Evolutionary conservation across 2,329 filamentous ascomycete genomes (phyloP).

Genomic region (Drechslera avenae): DNA sequence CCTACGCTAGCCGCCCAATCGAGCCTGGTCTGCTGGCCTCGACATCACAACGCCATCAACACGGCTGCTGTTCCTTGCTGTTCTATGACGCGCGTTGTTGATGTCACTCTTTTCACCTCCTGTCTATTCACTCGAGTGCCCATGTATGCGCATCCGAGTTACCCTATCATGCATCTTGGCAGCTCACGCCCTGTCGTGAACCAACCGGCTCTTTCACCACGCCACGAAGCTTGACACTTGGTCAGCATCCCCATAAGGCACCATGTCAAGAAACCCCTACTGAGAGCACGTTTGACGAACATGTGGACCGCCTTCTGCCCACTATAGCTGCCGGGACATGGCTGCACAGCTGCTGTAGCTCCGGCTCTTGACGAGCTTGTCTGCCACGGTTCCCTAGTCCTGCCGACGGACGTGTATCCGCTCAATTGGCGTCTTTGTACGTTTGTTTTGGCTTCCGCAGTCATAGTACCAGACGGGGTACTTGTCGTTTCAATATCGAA

Average conservation of each 20-base stretch:
- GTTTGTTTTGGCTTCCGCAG: no score
- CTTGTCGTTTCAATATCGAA: no score
- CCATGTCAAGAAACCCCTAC: neutral
- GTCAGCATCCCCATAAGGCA: neutral
- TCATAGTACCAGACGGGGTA: no score
- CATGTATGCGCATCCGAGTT: no score
- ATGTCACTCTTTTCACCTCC: neutral
- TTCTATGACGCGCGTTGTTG: neutral
- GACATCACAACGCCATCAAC: neutral
- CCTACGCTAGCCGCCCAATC: no score
- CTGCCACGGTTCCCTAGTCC: neutral
- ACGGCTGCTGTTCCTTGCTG: neutral
- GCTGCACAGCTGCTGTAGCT: neutral
- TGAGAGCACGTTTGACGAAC: neutral
- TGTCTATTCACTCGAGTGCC: no score
- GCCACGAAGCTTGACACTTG: no score
- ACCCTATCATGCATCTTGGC: no score
- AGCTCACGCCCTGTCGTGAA: no score
- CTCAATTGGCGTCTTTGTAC: no score
- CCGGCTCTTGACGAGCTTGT: neutral
- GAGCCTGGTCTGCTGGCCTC: neutral
- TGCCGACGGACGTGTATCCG: no score
- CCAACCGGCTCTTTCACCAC: no score
- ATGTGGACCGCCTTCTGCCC: neutral
- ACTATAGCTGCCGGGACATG: neutral